Conservation (phyloP, 2,329 filamentous ascomycete genomes). For the Celoporthe dispersa region DNA sequence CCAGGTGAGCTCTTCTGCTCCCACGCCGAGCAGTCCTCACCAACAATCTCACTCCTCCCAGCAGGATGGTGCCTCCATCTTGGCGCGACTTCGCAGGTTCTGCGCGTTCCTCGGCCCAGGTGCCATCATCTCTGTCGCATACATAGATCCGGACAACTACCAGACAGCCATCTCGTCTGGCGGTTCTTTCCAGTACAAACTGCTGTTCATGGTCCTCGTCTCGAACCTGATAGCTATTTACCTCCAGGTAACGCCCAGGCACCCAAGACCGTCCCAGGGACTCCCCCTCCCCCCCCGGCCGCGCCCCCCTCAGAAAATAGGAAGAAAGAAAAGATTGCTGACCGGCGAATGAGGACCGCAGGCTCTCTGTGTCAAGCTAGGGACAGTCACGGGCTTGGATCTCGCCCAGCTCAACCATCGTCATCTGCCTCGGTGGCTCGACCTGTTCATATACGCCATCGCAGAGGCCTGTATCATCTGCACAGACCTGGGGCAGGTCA, state of each 20-base stretch:
- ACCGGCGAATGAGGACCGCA: conserved; percentile 37
- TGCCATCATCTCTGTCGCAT: conserved; percentile 37
- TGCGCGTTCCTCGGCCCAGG: conserved; percentile 36
- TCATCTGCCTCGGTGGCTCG: conserved; percentile 66
- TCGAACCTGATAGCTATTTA: conserved; percentile 71
- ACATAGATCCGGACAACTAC: conserved; percentile 38
- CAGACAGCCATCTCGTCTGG: conserved; percentile 54
- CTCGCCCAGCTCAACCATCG: conserved; percentile 66
- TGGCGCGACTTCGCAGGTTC: conserved; percentile 31
- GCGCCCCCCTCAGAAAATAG: no score
- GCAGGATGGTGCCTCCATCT: background rate
- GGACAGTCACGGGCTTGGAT: conserved; percentile 69
- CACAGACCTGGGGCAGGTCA: conserved; percentile 68
- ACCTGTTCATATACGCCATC: conserved; percentile 61
- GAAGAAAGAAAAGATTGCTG: no score
- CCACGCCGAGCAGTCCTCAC: background rate
- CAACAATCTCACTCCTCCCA: background rate
- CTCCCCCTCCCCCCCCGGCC: no score
- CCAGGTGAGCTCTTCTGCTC: background rate
- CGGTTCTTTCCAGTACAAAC: conserved; percentile 63
- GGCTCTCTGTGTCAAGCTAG: conserved; percentile 67
- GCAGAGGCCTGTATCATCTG: conserved; percentile 69
- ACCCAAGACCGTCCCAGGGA: background rate
- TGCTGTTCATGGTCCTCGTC: conserved; percentile 68
- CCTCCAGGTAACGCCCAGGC: conserved; percentile 44